A percentile compares a stretch with the other conserved stretches of the same genome.
phyloP scores from a whole-genome alignment of 352 stramenopile species.

The Phytophthora cactorum region DNA sequence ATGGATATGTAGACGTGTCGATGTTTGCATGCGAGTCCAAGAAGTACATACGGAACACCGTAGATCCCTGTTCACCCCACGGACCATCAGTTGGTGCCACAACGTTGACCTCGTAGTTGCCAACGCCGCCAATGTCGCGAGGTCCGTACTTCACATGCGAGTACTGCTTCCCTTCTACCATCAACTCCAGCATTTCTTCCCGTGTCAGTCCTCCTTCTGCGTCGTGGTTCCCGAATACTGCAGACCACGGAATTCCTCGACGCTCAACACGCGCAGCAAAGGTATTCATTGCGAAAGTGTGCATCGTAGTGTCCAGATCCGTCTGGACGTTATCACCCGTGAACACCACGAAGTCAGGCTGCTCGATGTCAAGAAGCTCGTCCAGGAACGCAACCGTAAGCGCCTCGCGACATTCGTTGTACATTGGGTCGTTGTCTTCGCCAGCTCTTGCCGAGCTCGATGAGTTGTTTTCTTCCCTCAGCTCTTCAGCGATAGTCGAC shows the following conservation, averaged over 20 bases:
- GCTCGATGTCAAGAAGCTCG: constrained; percentile 60
- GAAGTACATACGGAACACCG: constrained; percentile 78
- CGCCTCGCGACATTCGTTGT: constrained; percentile 49
- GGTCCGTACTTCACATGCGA: constrained; percentile 62
- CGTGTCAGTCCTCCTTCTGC: constrained; percentile 50
- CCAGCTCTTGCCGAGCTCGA: constrained; percentile 21
- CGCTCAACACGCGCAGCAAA: constrained; percentile 45
- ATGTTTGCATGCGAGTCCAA: constrained; percentile 57
- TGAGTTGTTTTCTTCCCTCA: constrained; percentile 31
- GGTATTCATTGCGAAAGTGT: constrained; percentile 41
- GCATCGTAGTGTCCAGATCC: constrained; percentile 22
- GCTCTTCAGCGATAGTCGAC: constrained; percentile 30
- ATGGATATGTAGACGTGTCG: constrained; percentile 34
- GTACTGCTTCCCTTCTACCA: constrained; percentile 39
- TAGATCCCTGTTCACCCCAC: constrained; percentile 39
- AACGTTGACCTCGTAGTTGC: constrained; percentile 70
- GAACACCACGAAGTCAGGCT: constrained; percentile 74
- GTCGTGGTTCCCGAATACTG: constrained; percentile 77
- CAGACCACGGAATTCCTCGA: constrained; percentile 55
- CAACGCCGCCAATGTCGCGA: constrained; percentile 52
- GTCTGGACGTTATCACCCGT: constrained; percentile 68
- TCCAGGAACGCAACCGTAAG: constrained; percentile 60
- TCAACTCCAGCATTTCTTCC: constrained; percentile 47
- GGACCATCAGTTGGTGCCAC: constrained; percentile 43
- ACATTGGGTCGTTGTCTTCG: constrained; percentile 29